These are phyloP conservation scores for Coelomomyces lativittatus DNA, from an alignment of 371 early-diverging fungal genomes.

Conservation along the genomic window DNA sequence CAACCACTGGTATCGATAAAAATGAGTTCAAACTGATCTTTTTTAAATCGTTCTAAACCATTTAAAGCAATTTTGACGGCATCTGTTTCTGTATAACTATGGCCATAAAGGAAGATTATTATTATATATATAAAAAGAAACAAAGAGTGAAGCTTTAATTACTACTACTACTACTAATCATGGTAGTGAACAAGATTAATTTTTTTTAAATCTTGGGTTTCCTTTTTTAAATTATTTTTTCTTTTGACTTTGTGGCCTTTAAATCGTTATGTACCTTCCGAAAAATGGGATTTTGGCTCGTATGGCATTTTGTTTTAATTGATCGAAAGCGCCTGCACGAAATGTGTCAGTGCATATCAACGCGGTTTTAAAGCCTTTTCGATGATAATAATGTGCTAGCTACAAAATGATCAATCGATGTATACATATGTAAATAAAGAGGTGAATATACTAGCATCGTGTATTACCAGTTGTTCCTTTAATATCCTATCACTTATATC, in stretches of 20 bases:
- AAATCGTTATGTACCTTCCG: slow-evolving; percentile 36
- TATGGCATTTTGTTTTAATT: slow-evolving; percentile 96
- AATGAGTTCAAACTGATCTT: slow-evolving; percentile 92
- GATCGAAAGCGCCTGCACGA: slow-evolving; percentile 99
- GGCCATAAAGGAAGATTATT: not conserved
- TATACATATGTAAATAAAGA: not conserved
- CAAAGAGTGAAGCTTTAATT: too few relatives aligned
- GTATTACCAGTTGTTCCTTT: too few relatives aligned
- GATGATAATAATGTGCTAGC: slow-evolving; percentile 86
- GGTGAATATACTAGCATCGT: not conserved
- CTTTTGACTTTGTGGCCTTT: not conserved
- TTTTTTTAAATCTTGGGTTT: not conserved
- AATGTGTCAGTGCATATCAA: slow-evolving; percentile 99
- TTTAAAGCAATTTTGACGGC: slow-evolving; percentile 86
- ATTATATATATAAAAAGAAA: not conserved
- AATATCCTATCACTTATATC: too few relatives aligned
- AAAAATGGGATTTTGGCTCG: slow-evolving; percentile 96
- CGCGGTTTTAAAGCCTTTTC: slow-evolving; percentile 92
- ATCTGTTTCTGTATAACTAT: slow-evolving; percentile 77
- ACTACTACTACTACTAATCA: not conserved
- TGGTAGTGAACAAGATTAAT: too few relatives aligned
- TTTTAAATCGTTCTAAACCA: slow-evolving; percentile 89
- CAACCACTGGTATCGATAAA: slow-evolving; percentile 98
- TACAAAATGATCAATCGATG: too few relatives aligned
- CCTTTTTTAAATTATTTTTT: not conserved